Base-by-base conservation (phyloP, 225 moss, liverwort and hornwort species). In the Polytrichum commune region DNA sequence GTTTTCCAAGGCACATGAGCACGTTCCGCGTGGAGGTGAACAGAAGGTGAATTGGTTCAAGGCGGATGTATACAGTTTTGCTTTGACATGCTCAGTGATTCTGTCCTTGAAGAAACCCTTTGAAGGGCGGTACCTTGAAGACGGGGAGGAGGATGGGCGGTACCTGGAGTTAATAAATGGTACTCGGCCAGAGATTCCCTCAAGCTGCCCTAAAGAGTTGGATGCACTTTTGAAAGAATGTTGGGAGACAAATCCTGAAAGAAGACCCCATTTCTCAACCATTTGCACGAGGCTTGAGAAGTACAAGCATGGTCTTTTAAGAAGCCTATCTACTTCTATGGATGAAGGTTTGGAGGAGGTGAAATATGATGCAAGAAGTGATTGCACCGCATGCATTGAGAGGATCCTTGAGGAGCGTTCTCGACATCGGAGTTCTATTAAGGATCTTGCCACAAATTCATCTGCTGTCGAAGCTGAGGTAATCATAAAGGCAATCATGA, bases 21-120 rank as follows among this genome's bases (percentile, higher is more conserved):
- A 26, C 26, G 26, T 26, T 26, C 26, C 26, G 1, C 26, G 26
- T 26, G 26, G 26, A 26, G 26, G 26, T 26, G 26, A 26, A 26
- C 26, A 26, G 26, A 26, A 26, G 26, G 26, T 26, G 26, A 26
- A 26, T 26, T 26, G 26, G 26, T 1, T 26, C 26, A 26, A 26
- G 26, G 26, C 26, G 26, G 26, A 26, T 26, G 26, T 26, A 26
- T 26, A 26, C 26, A 26, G 26, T 32, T 66, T 66, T 66, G 35
- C 30, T 32, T 25, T 64, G 28, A 64, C 28, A 5, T 64, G 64
- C 18, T 26, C 64, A 25, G 32, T 20, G 20, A 20, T 66, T 29
- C 46, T 66, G 66, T 32, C 30, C n/a, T 38, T 66, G 66, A 38
- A 66, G 66, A 32, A 32, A 16, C 63, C 26, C 62, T 63, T 63